Conservation (phyloP, 805 yeast species). For the Grigorovia transvaalensis region DNA sequence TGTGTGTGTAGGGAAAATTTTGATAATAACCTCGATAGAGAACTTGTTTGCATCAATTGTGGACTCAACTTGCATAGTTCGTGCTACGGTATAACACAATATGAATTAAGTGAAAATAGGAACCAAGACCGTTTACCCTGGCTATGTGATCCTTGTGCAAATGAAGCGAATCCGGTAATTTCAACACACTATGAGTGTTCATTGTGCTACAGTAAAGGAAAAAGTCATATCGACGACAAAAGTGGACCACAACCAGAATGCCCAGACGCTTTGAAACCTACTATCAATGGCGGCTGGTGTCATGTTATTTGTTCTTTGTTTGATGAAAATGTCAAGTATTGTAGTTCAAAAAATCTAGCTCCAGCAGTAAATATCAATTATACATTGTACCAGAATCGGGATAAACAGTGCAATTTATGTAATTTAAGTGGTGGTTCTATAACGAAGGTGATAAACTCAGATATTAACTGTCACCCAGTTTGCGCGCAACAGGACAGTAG, state of each 20-base stretch:
- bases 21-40: constrained; percentile 15
- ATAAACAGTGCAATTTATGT: constrained; percentile 37
- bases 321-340: constrained; percentile 36
- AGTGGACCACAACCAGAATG: constrained; percentile 32
- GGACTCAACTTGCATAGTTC: constrained; percentile 57
- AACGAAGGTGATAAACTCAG: constrained; percentile 15
- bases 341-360: constrained; percentile 34
- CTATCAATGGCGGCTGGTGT: constrained; percentile 61
- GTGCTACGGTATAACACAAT: constrained; percentile 48
- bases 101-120: not conserved
- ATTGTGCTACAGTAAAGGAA: constrained; percentile 50
- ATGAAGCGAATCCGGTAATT: constrained; percentile 50
- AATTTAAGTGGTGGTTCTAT: constrained; percentile 38
- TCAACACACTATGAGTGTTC: constrained; percentile 52
- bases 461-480: constrained; percentile 14
- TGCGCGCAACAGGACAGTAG: constrained; percentile 18
- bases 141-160: constrained; percentile 74
- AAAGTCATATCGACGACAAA: constrained; percentile 37
- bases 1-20: constrained; percentile 42
- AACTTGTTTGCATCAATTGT: constrained; percentile 48
- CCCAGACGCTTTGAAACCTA: constrained; percentile 64
- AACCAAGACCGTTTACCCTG: constrained; percentile 31
- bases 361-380: constrained; percentile 35
- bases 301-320: constrained; percentile 66
- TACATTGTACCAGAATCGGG: constrained; percentile 24